Evolutionary conservation across 371 early-diverging fungal genomes (phyloP).

Genomic region (Rozella allomycis): DNA sequence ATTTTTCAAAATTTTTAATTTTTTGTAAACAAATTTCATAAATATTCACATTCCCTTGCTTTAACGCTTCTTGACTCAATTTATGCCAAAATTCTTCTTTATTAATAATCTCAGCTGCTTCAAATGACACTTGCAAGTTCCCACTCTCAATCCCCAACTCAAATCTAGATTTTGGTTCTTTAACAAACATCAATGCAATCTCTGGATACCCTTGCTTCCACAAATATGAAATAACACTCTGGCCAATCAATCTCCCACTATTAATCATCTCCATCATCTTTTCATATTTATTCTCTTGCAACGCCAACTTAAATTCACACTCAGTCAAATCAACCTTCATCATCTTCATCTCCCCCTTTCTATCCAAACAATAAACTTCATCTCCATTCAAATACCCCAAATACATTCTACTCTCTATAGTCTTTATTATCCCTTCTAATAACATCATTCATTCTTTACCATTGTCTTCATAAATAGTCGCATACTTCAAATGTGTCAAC

Average conservation of each 20-base stretch:
- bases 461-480: slow-evolving; percentile 6
- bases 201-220: slow-evolving; percentile 95
- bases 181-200: slow-evolving; percentile 93
- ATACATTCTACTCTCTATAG: slow-evolving; percentile 82
- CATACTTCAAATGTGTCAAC: slow-evolving; percentile 93
- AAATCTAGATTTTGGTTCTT: slow-evolving; percentile 79
- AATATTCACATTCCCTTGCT: slow-evolving; percentile 57
- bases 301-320: slow-evolving; percentile 86
- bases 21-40: slow-evolving; percentile 76
- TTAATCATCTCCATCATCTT: slow-evolving; percentile 83
- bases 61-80: slow-evolving; percentile 61
- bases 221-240: slow-evolving; percentile 90
- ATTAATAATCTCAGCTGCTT: slow-evolving; percentile 67
- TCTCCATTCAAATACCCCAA: slow-evolving; percentile 63
- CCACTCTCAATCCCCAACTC: slow-evolving; percentile 90
- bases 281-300: slow-evolving; percentile 67
- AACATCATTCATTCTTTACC: neutral
- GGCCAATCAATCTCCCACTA: slow-evolving; percentile 85
- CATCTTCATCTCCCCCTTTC: slow-evolving; percentile 57
- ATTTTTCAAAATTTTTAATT: slow-evolving; percentile 58
- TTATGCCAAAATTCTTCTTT: slow-evolving; percentile 66
- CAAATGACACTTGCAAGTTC: slow-evolving; percentile 72
- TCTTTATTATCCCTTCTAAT: slow-evolving; percentile 61
- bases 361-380: slow-evolving; percentile 57
- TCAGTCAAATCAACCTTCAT: slow-evolving; percentile 90